phyloP scores from a whole-genome alignment of 2,329 filamentous ascomycete genomes.

The Arthroderma sp. region DNA sequence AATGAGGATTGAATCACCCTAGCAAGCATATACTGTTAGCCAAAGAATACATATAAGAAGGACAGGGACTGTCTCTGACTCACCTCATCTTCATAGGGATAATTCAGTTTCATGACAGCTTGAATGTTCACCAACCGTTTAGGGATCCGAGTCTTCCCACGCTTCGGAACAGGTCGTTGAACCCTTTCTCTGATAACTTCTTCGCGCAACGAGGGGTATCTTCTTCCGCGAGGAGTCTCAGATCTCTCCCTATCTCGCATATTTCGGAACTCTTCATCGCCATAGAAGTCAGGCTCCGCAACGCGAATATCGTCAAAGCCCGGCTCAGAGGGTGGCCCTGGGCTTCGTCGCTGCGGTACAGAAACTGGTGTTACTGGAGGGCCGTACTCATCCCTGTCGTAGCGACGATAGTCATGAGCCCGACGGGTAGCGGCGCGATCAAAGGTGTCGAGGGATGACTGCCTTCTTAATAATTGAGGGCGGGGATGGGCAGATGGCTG shows the following conservation, averaged over 20 bases:
- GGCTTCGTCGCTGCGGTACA: slow-evolving; percentile 50
- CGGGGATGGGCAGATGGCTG: slow-evolving; percentile 21
- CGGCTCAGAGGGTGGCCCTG: slow-evolving; percentile 36
- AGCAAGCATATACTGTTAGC: slow-evolving; percentile 20
- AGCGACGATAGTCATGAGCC: slow-evolving; percentile 28
- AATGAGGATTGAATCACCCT: slow-evolving; percentile 72
- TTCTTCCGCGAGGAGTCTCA: slow-evolving; percentile 12
- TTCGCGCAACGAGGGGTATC: slow-evolving; percentile 13
- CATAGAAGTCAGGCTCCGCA: slow-evolving; percentile 54
- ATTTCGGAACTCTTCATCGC: slow-evolving; percentile 58
- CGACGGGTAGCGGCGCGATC: slow-evolving; percentile 57
- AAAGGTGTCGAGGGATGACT: slow-evolving; percentile 82
- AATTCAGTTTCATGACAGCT: slow-evolving; percentile 70
- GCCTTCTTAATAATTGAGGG: slow-evolving; percentile 60
- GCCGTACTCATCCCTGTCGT: slow-evolving; percentile 24
- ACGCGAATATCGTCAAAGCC: slow-evolving; percentile 54
- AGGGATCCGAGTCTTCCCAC: slow-evolving; percentile 82
- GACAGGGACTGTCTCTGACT: slow-evolving; percentile 15
- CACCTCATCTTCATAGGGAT: slow-evolving; percentile 79
- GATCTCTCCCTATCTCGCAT: slow-evolving; percentile 44
- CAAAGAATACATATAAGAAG: not conserved
- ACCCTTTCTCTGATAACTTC: slow-evolving; percentile 20
- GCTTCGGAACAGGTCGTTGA: slow-evolving; percentile 52
- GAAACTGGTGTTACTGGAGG: slow-evolving; percentile 42
- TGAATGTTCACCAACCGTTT: slow-evolving; percentile 64